Base-by-base conservation (phyloP, 176 grass and related monocot genomes). In the Ensete glaucum region DNA sequence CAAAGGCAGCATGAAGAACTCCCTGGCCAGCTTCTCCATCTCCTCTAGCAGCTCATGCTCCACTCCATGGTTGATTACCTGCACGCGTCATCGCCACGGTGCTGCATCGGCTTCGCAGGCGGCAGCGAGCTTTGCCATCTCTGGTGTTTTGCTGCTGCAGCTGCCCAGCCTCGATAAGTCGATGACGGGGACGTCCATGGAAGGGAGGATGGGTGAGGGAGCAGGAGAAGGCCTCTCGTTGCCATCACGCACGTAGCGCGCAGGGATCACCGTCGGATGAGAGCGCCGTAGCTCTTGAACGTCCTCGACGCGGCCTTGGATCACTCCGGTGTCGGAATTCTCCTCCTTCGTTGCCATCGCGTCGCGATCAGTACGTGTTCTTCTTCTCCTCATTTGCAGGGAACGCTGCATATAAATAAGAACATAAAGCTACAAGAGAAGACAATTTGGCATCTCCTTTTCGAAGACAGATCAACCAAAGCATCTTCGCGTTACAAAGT, bases 1-100 rank as follows among this genome's bases (percentile, higher is more conserved):
- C 64, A 91, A 60, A 53, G 93, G 93, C 9, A 92, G 87, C 89
- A 90, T 88, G 93, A 96, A 96, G 81, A 92, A 96, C 76, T 85
- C 89, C 78, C 74, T 73, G 8, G 83, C 12, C 69, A 83, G 25
- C 59, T 23, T 54, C 85, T 92, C 83, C 93, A 90, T 96, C 27
- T 58, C 77, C 64, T 90, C 87, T 50, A 92, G 74, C 59, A 96
- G 27, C 65, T 59, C 50, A 0, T 79, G 19, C 13, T 81, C 85
- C 8, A 96, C 77, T 54, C 89, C 93, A 72, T 96, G 93, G 82
- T 92, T 96, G 72, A 96, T 77, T 0, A 96, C 86, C 91, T 90
- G n/a, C 49, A 6, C 0, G 34, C 5, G 26, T 25, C 13, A 9
- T 14, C 51, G 23, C 12, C 5, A 23, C 17, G 21, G 22, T 53